Evolutionary conservation across 345 rosid species (phyloP).

Genomic region (Lumnitzera racemosa): DNA sequence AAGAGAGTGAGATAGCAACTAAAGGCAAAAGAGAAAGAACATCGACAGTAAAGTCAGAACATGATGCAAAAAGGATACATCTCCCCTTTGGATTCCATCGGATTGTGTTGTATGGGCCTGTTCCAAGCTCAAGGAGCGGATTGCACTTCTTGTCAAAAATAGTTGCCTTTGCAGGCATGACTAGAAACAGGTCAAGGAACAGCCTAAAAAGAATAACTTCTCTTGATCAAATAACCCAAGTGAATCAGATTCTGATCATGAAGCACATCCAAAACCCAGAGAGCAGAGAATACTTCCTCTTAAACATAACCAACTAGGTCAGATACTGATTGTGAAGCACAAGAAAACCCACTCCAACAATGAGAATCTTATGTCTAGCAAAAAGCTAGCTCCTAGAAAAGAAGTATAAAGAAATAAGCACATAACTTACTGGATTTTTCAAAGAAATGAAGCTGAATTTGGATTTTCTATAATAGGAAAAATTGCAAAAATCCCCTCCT

Average conservation of each 20-base stretch:
- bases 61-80: conserved; percentile 46
- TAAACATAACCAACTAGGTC: too few relatives aligned
- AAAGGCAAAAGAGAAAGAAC: background rate
- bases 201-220: conserved; percentile 1
- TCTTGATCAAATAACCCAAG: background rate
- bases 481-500: too few relatives aligned
- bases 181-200: conserved; percentile 53
- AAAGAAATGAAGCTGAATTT: too few relatives aligned
- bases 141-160: conserved; percentile 86
- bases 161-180: conserved; percentile 90
- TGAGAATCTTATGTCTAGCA: background rate
- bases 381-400: background rate
- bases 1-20: too few relatives aligned
- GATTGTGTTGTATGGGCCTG: conserved; percentile 83
- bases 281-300: too few relatives aligned
- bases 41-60: conserved; percentile 4
- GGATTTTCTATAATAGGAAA: too few relatives aligned
- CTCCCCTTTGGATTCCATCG: conserved; percentile 95
- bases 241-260: too few relatives aligned
- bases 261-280: too few relatives aligned
- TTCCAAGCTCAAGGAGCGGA: conserved; percentile 73
- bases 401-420: too few relatives aligned
- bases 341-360: background rate
- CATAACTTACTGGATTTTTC: too few relatives aligned
- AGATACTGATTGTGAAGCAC: too few relatives aligned